Conservation (phyloP, 1,284 basidiomycete genomes). For the Ustilago hordei region DNA sequence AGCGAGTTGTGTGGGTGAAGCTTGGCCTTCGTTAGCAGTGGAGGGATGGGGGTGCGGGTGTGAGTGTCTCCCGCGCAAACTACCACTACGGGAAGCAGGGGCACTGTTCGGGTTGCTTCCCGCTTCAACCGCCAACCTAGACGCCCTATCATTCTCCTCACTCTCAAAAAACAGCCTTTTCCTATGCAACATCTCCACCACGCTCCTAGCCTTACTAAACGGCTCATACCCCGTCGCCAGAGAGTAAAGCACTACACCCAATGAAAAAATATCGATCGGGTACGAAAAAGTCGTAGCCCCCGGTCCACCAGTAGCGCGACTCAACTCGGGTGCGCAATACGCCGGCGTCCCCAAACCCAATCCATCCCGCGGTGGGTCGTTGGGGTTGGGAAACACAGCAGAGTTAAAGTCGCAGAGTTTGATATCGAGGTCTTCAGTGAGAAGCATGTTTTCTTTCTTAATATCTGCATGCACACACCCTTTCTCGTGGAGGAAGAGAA, state of each 20-base stretch:
- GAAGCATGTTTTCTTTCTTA: slow-evolving; percentile 67
- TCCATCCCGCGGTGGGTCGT: slow-evolving; percentile 58
- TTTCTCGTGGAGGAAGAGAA: slow-evolving; percentile 61
- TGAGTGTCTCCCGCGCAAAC: slow-evolving; percentile 41
- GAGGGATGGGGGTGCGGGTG: slow-evolving; percentile 1
- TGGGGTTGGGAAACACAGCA: slow-evolving; percentile 63
- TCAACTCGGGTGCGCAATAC: slow-evolving; percentile 66
- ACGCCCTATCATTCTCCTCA: slow-evolving; percentile 65
- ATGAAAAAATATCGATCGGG: slow-evolving; percentile 64
- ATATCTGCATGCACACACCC: slow-evolving; percentile 67
- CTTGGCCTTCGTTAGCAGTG: slow-evolving; percentile 6
- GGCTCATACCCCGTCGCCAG: slow-evolving; percentile 64
- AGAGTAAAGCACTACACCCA: slow-evolving; percentile 66
- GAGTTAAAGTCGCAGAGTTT: slow-evolving; percentile 69
- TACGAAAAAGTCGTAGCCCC: slow-evolving; percentile 53
- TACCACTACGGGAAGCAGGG: slow-evolving; percentile 42
- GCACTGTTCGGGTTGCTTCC: slow-evolving; percentile 46
- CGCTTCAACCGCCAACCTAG: slow-evolving; percentile 48
- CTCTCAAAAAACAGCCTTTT: slow-evolving; percentile 63
- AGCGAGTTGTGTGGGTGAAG: slow-evolving; percentile 23
- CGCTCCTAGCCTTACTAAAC: slow-evolving; percentile 56
- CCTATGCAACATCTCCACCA: slow-evolving; percentile 66
- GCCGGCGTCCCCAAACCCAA: slow-evolving; percentile 66
- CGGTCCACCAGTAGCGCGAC: slow-evolving; percentile 44
- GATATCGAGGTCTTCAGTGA: slow-evolving; percentile 56